Conservation (phyloP, 306 rosid genomes). For the Clitoria ternatea region DNA sequence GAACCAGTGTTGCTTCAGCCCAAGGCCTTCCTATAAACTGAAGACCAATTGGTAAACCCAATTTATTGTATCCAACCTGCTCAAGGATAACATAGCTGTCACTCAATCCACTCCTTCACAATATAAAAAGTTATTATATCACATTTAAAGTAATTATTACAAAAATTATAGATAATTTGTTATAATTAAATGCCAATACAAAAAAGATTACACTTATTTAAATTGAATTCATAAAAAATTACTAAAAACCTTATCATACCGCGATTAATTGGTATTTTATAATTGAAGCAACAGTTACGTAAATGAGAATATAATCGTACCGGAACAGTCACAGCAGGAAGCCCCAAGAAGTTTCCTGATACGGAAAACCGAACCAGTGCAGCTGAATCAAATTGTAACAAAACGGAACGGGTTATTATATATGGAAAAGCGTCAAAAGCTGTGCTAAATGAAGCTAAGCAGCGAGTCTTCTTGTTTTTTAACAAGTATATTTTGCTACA, state of each 20-base stretch:
- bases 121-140: not conserved
- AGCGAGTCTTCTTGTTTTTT: no score
- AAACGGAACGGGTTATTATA: not conserved
- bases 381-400: slow-evolving; percentile 53
- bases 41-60: slow-evolving; percentile 88
- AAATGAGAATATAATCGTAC: slow-evolving; percentile 39
- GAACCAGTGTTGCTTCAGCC: slow-evolving; percentile 85
- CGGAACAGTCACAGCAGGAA: slow-evolving; percentile 75
- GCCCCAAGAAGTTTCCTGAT: slow-evolving; percentile 87
- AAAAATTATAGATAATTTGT: no score
- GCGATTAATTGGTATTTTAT: no score
- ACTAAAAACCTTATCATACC: no score
- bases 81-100: not conserved
- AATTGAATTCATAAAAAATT: no score
- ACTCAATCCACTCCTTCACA: not conserved
- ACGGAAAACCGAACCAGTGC: slow-evolving; percentile 80
- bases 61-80: slow-evolving; percentile 78
- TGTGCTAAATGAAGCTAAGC: no score
- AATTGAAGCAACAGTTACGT: not conserved
- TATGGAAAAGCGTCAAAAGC: no score
- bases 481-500: no score
- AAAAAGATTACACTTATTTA: no score
- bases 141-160: no score
- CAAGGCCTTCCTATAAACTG: slow-evolving; percentile 89
- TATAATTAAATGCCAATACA: no score